These are phyloP conservation scores for Sclerotiophoma versabilis DNA, from an alignment of 2,329 filamentous ascomycete genomes.

Conservation along the genomic window DNA sequence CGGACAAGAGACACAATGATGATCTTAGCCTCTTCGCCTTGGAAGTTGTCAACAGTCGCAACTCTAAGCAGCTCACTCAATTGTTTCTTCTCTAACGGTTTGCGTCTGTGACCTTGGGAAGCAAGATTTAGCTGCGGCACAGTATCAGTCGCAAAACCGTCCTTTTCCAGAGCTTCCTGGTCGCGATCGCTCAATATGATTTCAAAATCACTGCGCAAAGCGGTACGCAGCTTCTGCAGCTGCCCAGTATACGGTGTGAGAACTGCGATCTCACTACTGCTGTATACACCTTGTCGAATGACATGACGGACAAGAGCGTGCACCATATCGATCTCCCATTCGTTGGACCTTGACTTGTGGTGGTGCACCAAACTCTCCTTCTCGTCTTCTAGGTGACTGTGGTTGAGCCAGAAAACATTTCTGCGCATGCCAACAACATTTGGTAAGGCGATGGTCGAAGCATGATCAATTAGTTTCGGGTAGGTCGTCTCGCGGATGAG, in stretches of 20 bases:
- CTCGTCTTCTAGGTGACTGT: conserved; percentile 56
- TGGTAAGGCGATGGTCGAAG: conserved; percentile 49
- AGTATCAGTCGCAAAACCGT: conserved; percentile 25
- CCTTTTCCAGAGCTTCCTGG: conserved; percentile 56
- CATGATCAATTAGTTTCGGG: conserved; percentile 61
- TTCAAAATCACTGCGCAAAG: conserved; percentile 60
- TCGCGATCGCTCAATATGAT: conserved; percentile 72
- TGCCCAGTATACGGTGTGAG: conserved; percentile 72
- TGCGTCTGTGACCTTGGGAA: conserved; percentile 13
- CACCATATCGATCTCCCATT: conserved; percentile 70
- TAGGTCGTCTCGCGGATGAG: conserved; percentile 68
- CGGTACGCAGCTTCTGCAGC: conserved; percentile 58
- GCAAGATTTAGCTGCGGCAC: neutral
- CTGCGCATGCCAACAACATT: conserved; percentile 62
- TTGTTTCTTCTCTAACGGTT: conserved; percentile 31
- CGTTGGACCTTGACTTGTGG: conserved; percentile 61
- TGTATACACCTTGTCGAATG: conserved; percentile 69
- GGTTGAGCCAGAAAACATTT: conserved; percentile 69
- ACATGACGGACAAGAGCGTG: conserved; percentile 69
- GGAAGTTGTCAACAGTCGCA: conserved; percentile 77
- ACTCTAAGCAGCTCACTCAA: conserved; percentile 45
- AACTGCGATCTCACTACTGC: conserved; percentile 69
- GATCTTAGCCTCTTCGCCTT: conserved; percentile 77
- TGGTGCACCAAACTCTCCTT: conserved; percentile 18
- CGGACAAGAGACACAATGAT: conserved; percentile 74